Evolutionary conservation across 352 stramenopile species (phyloP).

Genomic region (Globisporangium abappressorium): DNA sequence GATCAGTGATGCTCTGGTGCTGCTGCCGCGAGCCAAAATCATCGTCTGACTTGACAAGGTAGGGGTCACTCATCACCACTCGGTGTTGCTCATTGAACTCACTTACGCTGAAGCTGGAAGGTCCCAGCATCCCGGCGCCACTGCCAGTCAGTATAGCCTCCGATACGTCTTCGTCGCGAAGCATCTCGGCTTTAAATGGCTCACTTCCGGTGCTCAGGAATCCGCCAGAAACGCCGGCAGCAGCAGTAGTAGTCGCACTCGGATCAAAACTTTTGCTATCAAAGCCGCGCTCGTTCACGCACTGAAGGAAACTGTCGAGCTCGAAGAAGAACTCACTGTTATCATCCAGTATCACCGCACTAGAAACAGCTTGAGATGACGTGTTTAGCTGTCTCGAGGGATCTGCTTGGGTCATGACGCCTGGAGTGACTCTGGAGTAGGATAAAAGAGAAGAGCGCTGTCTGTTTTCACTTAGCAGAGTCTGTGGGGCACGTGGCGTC

Average conservation of each 20-base stretch:
- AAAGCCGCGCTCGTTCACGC: constrained; percentile 16
- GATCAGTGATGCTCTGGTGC: not conserved
- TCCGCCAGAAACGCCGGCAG: not conserved
- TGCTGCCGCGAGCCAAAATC: not conserved
- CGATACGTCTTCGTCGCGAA: not conserved
- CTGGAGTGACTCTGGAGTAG: not conserved
- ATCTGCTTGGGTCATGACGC: not conserved
- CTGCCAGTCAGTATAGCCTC: not conserved
- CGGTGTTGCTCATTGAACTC: not conserved
- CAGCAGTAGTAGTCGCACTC: not conserved
- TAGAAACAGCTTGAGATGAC: not conserved
- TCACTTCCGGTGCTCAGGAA: too few relatives aligned
- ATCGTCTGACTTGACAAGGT: too few relatives aligned
- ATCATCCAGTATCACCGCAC: not conserved
- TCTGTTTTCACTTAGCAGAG: too few relatives aligned
- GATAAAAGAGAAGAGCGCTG: not conserved
- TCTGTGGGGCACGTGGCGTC: not conserved
- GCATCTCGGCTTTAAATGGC: not conserved
- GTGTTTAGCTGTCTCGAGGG: not conserved
- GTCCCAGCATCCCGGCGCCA: too few relatives aligned
- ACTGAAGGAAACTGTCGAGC: constrained; percentile 44
- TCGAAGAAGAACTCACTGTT: constrained; percentile 31
- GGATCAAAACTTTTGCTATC: constrained; percentile 19
- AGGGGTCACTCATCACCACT: not conserved
- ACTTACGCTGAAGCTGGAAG: not conserved